These are phyloP conservation scores for Coemansia sp. DNA, from an alignment of 192 early-diverging fungal species.

Conservation along the genomic window DNA sequence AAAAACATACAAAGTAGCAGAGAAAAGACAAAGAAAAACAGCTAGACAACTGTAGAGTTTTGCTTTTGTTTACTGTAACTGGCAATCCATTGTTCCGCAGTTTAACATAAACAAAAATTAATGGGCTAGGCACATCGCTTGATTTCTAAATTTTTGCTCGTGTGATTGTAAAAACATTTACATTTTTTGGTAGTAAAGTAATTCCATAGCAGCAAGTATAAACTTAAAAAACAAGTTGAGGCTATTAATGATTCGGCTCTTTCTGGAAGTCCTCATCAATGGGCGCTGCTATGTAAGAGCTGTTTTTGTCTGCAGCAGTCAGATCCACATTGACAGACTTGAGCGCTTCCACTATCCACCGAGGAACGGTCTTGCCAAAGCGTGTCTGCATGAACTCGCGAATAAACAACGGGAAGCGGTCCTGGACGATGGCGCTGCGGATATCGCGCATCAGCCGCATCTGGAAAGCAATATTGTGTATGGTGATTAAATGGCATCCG, in stretches of 20 bases:
- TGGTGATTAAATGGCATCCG: constrained; percentile 75
- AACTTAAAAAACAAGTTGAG: background rate
- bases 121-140: too few species aligned
- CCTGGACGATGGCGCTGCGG: constrained; percentile 66
- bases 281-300: constrained; percentile 36
- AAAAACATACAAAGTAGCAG: too few species aligned
- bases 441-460: constrained; percentile 80
- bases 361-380: constrained; percentile 65
- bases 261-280: constrained; percentile 46
- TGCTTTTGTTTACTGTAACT: too few species aligned
- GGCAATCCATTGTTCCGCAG: too few species aligned
- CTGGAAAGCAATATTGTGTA: constrained; percentile 86
- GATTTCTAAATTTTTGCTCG: too few species aligned
- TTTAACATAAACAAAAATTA: too few species aligned
- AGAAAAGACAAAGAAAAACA: too few species aligned
- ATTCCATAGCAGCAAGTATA: too few species aligned
- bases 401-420: constrained; percentile 69
- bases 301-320: constrained; percentile 22
- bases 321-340: constrained; percentile 69
- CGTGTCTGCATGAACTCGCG: constrained; percentile 67
- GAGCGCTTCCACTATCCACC: constrained; percentile 73
- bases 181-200: background rate
- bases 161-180: background rate
- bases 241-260: constrained; percentile 21
- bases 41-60: too few species aligned